These are phyloP conservation scores for Rosa hybrid DNA, from an alignment of 331 rosid genomes.

Conservation along the genomic window DNA sequence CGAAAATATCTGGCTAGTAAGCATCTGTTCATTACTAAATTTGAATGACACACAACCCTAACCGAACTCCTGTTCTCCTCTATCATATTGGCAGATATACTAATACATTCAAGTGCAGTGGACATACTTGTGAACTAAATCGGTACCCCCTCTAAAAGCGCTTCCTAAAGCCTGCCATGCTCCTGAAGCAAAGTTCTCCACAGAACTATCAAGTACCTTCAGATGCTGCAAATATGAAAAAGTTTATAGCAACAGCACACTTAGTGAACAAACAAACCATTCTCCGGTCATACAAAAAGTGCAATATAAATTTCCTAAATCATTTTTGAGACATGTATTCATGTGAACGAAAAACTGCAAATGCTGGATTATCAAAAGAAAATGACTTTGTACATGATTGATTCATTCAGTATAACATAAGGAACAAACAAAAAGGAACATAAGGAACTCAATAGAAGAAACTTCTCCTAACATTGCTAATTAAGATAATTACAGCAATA, in stretches of 20 bases:
- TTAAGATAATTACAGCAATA: neutral
- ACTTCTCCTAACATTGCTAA: neutral
- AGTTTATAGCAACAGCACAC: conserved; percentile 8
- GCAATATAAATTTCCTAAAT: neutral
- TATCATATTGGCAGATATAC: neutral
- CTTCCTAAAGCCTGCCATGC: conserved; percentile 92
- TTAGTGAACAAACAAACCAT: neutral
- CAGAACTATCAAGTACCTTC: conserved; percentile 84
- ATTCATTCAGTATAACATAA: neutral
- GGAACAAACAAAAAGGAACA: neutral
- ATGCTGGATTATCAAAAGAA: neutral
- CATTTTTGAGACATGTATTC: neutral
- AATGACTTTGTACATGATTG: neutral
- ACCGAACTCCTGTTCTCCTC: neutral
- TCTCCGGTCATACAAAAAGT: neutral
- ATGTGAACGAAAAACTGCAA: neutral
- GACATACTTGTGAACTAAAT: conserved; percentile 72
- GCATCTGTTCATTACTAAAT: conserved; percentile 6
- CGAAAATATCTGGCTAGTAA: neutral
- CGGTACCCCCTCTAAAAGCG: conserved; percentile 83
- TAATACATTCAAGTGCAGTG: conserved; percentile 2
- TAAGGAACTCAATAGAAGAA: neutral
- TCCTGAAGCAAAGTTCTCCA: conserved; percentile 94
- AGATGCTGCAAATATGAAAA: conserved; percentile 54
- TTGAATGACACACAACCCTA: neutral